Conservation (phyloP, 306 rosid genomes). For the Ceratonia siliqua region DNA sequence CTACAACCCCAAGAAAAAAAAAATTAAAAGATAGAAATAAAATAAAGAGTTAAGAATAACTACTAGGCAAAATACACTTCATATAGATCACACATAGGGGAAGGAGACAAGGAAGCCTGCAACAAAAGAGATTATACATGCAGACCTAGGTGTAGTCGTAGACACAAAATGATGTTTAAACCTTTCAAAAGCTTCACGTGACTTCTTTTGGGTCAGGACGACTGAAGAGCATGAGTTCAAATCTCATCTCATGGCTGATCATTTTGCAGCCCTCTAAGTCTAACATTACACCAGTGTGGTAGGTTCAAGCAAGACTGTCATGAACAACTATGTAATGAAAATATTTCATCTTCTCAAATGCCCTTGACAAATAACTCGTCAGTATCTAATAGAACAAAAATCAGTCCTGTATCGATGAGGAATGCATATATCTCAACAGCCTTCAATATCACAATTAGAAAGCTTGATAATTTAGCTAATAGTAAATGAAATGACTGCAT, state of each 20-base stretch:
- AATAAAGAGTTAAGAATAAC: constrained; percentile 4
- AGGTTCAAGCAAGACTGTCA: not conserved
- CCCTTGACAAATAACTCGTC: constrained; percentile 12
- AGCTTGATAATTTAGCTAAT: constrained; percentile 11
- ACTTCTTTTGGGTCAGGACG: constrained; percentile 10
- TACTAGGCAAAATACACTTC: not conserved
- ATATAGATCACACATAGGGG: not conserved
- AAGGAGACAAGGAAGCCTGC: not conserved
- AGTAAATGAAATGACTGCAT: constrained; percentile 15
- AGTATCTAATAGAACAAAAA: constrained; percentile 21
- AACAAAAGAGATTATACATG: constrained; percentile 7
- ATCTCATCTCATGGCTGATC: constrained; percentile 22
- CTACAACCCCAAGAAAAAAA: constrained; percentile 38
- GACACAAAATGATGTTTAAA: constrained; percentile 6
- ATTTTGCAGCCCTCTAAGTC: not conserved
- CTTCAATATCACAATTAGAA: constrained; percentile 16
- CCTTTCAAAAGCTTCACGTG: constrained; percentile 23
- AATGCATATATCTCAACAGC: constrained; percentile 10
- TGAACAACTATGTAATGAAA: constrained; percentile 2
- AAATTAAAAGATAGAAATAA: not conserved
- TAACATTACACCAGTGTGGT: constrained; percentile 13
- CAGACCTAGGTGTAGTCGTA: constrained; percentile 1
- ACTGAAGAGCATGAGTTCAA: constrained; percentile 6
- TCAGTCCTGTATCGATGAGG: constrained; percentile 4
- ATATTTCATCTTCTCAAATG: constrained; percentile 24